Conservation (phyloP, 768 basidiomycete species). For the Lactarius deliciosus region DNA sequence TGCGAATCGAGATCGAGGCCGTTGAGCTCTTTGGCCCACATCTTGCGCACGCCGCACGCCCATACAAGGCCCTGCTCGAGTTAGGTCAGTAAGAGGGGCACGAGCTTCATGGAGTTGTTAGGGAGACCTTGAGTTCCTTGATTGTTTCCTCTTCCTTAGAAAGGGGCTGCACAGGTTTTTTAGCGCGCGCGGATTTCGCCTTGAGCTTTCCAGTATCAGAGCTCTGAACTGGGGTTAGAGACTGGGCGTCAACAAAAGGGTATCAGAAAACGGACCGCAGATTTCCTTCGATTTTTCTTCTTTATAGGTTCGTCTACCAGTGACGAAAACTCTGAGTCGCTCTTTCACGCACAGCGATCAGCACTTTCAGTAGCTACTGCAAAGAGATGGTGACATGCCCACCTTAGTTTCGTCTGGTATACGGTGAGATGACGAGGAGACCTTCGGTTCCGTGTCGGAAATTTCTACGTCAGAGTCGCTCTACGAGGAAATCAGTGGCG, state of each 20-base stretch:
- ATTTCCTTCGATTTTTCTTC: constrained; percentile 40
- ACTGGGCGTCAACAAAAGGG: not conserved
- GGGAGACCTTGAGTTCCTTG: constrained; percentile 65
- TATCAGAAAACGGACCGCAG: constrained; percentile 34
- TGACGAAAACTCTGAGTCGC: constrained; percentile 61
- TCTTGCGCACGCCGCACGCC: constrained; percentile 75
- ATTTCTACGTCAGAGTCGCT: constrained; percentile 7
- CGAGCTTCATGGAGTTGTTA: constrained; percentile 1
- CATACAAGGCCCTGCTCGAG: constrained; percentile 58
- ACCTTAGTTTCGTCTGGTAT: constrained; percentile 3
- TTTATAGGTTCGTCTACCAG: constrained; percentile 58
- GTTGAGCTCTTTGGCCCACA: constrained; percentile 73
- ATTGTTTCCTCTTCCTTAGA: constrained; percentile 72
- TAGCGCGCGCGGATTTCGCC: constrained; percentile 37
- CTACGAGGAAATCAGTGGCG: not conserved
- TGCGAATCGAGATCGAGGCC: constrained; percentile 58
- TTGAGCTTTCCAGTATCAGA: constrained; percentile 32
- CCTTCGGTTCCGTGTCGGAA: constrained; percentile 5
- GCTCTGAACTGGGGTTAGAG: not conserved
- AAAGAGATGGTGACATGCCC: not conserved
- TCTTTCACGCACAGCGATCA: constrained; percentile 35
- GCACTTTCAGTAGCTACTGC: not conserved
- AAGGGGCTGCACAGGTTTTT: constrained; percentile 32
- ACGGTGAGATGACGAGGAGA: constrained; percentile 7
- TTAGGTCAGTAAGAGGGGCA: constrained; percentile 1